A percentile compares a stretch with the other conserved stretches of the same genome.
Evolutionary conservation across 1,284 basidiomycete species (phyloP).

Genomic region (Trametes versicolor): DNA sequence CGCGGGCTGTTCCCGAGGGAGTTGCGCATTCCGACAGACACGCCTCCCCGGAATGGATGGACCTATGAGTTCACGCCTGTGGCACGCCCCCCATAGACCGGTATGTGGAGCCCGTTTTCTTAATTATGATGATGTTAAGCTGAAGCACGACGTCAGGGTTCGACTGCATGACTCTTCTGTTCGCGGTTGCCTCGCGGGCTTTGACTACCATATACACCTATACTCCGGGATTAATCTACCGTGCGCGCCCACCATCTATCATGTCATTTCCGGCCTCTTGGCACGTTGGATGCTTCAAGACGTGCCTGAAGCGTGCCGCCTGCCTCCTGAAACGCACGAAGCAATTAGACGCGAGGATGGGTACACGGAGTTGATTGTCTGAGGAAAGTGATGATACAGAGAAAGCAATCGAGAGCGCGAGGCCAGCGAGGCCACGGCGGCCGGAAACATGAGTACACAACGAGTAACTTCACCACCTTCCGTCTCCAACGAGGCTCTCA

Average conservation of each 20-base stretch:
- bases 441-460: slow-evolving; percentile 21
- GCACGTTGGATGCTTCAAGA: not conserved
- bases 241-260: slow-evolving; percentile 3
- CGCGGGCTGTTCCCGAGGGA: slow-evolving; percentile 89
- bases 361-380: slow-evolving; percentile 20
- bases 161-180: not conserved
- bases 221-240: slow-evolving; percentile 20
- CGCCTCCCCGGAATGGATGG: slow-evolving; percentile 80
- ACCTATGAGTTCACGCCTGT: slow-evolving; percentile 81
- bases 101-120: slow-evolving; percentile 17
- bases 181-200: slow-evolving; percentile 20
- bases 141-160: slow-evolving; percentile 5
- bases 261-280: slow-evolving; percentile 16
- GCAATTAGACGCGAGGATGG: not conserved
- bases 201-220: slow-evolving; percentile 13
- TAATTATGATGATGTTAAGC: not conserved
- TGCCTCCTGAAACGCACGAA: not conserved
- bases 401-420: slow-evolving; percentile 29
- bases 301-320: not conserved
- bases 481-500: slow-evolving; percentile 30
- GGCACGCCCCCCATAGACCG: slow-evolving; percentile 46
- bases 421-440: slow-evolving; percentile 14
- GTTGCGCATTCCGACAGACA: slow-evolving; percentile 80
- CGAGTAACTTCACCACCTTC: slow-evolving; percentile 26
- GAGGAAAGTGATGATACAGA: slow-evolving; percentile 25